Percentiles rank a stretch among this genome's conserved stretches.
phyloP scores from a whole-genome alignment of 441 rosid species.

The Viola pubescens region DNA sequence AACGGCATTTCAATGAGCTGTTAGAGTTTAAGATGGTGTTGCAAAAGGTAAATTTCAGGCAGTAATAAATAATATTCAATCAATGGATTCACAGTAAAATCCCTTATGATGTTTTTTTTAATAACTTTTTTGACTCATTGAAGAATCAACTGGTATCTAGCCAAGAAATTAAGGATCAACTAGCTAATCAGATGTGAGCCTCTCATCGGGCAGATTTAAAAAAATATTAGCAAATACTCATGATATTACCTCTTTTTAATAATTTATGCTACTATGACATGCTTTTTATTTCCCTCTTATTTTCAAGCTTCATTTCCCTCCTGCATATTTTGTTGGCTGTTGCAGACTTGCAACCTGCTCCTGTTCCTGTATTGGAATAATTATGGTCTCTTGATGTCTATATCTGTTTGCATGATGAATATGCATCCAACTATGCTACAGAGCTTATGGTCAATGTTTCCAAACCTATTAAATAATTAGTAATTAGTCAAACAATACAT shows the following conservation, averaged over 20 bases:
- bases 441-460: neutral
- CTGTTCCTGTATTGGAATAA: neutral
- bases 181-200: no score
- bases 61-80: neutral
- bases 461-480: neutral
- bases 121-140: no score
- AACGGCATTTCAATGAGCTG: constrained; percentile 80
- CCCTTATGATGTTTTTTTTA: no score
- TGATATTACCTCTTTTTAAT: constrained; percentile 10
- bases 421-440: neutral
- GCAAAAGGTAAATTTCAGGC: constrained; percentile 56
- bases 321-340: neutral
- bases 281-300: neutral
- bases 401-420: neutral
- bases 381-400: neutral
- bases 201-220: no score
- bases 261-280: neutral
- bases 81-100: no score
- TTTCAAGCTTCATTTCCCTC: no score
- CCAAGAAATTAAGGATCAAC: no score
- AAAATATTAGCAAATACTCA: no score
- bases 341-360: neutral
- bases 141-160: no score
- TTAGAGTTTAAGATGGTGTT: constrained; percentile 91
- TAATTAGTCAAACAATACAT: neutral